Percentiles rank a stretch among this genome's conserved stretches.
These are phyloP conservation scores for Periconia digitata DNA, from an alignment of 2,329 filamentous ascomycete genomes.

Conservation along the genomic window DNA sequence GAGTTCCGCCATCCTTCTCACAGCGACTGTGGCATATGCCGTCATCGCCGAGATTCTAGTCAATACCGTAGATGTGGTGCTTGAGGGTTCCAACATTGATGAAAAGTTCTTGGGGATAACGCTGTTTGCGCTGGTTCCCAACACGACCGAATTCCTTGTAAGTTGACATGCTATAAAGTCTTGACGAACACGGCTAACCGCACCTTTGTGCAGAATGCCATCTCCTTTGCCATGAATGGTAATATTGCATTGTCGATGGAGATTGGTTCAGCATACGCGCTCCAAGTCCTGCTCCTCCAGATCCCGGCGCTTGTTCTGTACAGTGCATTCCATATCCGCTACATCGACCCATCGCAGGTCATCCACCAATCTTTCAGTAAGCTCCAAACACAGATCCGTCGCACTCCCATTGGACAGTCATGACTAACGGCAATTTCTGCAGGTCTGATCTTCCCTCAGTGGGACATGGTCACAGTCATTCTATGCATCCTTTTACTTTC, in stretches of 20 bases:
- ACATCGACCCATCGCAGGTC: constrained; percentile 57
- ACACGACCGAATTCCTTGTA: constrained; percentile 96
- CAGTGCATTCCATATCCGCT: constrained; percentile 71
- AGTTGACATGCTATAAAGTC: constrained; percentile 38
- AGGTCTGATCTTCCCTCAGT: constrained; percentile 92
- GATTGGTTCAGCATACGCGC: constrained; percentile 93
- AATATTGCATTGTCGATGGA: constrained; percentile 99
- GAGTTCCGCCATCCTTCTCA: constrained; percentile 84
- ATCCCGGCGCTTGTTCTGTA: constrained; percentile 92
- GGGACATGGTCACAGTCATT: constrained; percentile 98
- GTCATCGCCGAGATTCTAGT: constrained; percentile 96
- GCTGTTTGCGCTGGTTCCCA: constrained; percentile 92
- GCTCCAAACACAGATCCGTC: constrained; percentile 16
- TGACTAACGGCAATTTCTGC: constrained; percentile 14
- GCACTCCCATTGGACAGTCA: too few species aligned
- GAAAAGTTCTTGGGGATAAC: constrained; percentile 98
- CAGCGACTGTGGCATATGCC: constrained; percentile 90
- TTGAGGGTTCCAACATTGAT: constrained; percentile 87
- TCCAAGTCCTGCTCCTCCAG: constrained; percentile 94
- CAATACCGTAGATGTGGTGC: constrained; percentile 93
- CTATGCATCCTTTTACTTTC: constrained; percentile 94
- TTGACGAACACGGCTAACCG: constrained; percentile 2
- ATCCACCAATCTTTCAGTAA: constrained; percentile 67
- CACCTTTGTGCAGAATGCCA: constrained; percentile 71
- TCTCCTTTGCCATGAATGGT: constrained; percentile 99